These are phyloP conservation scores for Hypoxylon trugodes DNA, from an alignment of 495 filamentous ascomycete species.

Conservation along the genomic window DNA sequence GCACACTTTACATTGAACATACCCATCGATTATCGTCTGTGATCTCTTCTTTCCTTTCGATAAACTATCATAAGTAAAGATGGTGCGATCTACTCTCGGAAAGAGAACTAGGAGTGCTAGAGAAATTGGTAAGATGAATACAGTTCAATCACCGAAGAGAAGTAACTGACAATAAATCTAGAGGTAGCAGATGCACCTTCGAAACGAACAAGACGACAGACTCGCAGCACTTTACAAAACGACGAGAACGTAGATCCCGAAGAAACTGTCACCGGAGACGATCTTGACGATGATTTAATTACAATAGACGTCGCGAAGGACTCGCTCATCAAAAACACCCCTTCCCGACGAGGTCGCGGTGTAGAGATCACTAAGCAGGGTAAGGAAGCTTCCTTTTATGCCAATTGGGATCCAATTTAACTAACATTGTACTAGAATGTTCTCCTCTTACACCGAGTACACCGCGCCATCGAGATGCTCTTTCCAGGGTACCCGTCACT, in stretches of 20 bases:
- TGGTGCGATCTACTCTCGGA: conserved; percentile 72
- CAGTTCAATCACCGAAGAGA: conserved; percentile 33
- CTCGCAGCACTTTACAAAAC: conserved; percentile 44
- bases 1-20: neutral
- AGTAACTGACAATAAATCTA: conserved; percentile 48
- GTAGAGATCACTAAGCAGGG: conserved; percentile 32
- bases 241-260: conserved; percentile 64
- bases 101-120: conserved; percentile 72
- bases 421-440: conserved; percentile 22
- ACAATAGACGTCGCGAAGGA: conserved; percentile 23
- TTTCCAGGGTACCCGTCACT: conserved; percentile 54
- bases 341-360: conserved; percentile 38
- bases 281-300: conserved; percentile 45
- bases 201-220: conserved; percentile 69
- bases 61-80: conserved; percentile 46
- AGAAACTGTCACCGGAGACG: conserved; percentile 47
- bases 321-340: conserved; percentile 34
- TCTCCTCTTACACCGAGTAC: conserved; percentile 74
- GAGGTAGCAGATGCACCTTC: conserved; percentile 50
- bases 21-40: conserved; percentile 1
- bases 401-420: conserved; percentile 14
- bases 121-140: conserved; percentile 64
- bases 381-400: conserved; percentile 15
- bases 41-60: conserved; percentile 5
- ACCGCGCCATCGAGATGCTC: conserved; percentile 63